Base-by-base conservation (phyloP, 495 filamentous ascomycete species). In the Lasiosphaeria ovina region DNA sequence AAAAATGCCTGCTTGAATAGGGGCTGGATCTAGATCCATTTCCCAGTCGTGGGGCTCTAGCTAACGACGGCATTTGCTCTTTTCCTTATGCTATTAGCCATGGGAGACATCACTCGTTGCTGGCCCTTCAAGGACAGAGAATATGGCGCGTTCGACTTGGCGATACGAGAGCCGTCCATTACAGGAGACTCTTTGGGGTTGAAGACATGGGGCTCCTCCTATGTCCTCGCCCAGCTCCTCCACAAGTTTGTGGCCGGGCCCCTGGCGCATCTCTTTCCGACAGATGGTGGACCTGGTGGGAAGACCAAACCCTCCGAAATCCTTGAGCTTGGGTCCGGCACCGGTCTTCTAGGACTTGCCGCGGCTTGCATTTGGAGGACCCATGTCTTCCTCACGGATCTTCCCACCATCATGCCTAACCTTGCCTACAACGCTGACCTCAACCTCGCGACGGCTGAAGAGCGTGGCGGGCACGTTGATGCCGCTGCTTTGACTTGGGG, bases 191-290 rank as follows among this genome's bases (percentile, higher is more conserved):
- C 93, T 58, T 82, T 97, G 14, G 94, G 94, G 10, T 82, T 92
- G 66, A 97, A 97, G 69, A 97, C 93, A 0, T 97, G 93, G 93
- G 85, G 89, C 0, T 91, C 91, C 0, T 91, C 91, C 0, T 94
- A 90, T 69, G 82, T 95, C 3, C 87, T 98, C 16, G 89, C 94
- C 0, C 89, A 86, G 63, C 86, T 87, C 11, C 84, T 98, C 3
- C 66, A 71, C 4, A 54, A 64, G n/a, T 70, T 84, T 32, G 65
- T 71, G 4, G 58, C 62, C 31, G 65, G 64, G 0, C 68, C 72
- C 9, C 63, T 83, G 10, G 61, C 68, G 2, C 76, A 79, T 52
- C 55, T 82, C 14, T 62, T 82, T 33, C 33, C 52, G 3, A 36
- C 35, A 9, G 12, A 24, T 42, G 31, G 58, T 38, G 4, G 59